Conservation (phyloP, 805 yeast genomes). For the Starmerella bombicola region DNA sequence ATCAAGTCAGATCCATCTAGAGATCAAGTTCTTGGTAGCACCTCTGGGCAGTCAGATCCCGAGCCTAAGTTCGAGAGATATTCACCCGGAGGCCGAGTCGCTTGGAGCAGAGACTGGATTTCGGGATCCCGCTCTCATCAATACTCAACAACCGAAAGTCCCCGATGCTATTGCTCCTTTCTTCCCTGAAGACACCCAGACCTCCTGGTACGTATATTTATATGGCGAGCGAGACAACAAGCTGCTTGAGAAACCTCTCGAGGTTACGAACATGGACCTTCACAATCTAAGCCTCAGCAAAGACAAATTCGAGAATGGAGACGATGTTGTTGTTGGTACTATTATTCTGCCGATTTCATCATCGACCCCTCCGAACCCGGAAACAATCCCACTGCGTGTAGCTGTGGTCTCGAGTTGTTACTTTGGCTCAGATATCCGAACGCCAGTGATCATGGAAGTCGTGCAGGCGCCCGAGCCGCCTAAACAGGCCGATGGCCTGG, state of each 20-base stretch:
- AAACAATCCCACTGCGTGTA: slow-evolving; percentile 56
- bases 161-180: slow-evolving; percentile 60
- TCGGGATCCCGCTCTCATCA: slow-evolving; percentile 33
- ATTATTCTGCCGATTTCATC: slow-evolving; percentile 60
- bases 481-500: slow-evolving; percentile 6
- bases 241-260: slow-evolving; percentile 36
- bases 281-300: slow-evolving; percentile 43
- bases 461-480: slow-evolving; percentile 26
- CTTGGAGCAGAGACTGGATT: slow-evolving; percentile 13
- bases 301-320: slow-evolving; percentile 35
- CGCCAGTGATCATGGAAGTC: slow-evolving; percentile 61
- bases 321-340: slow-evolving; percentile 44
- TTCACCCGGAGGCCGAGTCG: slow-evolving; percentile 10
- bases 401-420: slow-evolving; percentile 60
- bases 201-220: slow-evolving; percentile 57
- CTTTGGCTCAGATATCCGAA: slow-evolving; percentile 69
- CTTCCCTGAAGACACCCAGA: slow-evolving; percentile 47
- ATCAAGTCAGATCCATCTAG: slow-evolving; percentile 59
- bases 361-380: slow-evolving; percentile 66
- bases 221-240: slow-evolving; percentile 67
- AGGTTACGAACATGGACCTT: slow-evolving; percentile 40
- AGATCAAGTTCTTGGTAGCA: slow-evolving; percentile 59
- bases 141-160: slow-evolving; percentile 54
- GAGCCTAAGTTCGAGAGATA: slow-evolving; percentile 16
- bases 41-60: slow-evolving; percentile 41